Evolutionary conservation across 306 rosid species (phyloP), one percentile per base, ranked within the genome.

Genomic region (Vigna unguiculata): DNA sequence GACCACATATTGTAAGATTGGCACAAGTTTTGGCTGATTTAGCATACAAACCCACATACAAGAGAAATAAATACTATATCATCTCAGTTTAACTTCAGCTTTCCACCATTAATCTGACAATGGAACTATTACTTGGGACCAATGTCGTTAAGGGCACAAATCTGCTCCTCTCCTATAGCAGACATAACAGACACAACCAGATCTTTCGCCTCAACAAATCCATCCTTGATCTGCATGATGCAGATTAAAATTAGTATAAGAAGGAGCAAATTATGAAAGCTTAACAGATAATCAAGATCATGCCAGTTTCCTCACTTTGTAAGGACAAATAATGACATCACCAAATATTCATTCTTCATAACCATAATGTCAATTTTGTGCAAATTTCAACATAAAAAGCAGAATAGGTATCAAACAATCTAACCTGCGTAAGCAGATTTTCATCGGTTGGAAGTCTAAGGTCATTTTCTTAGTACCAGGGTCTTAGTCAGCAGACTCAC

Each of bases 81-180:
- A 66, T 76, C 66, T 60, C 21, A 43, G 21, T 68, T 71, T 76
- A 76, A 77, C 74, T 79, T 59, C 30, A 17, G 55, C 8, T 60
- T 75, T 74, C 30, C 62, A 81, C n/a, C 81, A 48, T 43, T 71
- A 69, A 62, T 71, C 54, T 55, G 65, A 62, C 40, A n/a, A 46
- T 28, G 30, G 64, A 21, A 48, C 41, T 64, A 80, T 84, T 86
- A 92, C 88, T 94, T 94, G 47, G 98, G 96, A 69, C 96, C 97
- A 21, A 92, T 85, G 85, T 95, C 98, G 89, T 92, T 95, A 16
- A 95, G 91, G 54, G 87, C 93, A 77, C 81, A 75, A 69, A 95
- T 95, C 90, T 95, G 97, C 93, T 91, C 97, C 89, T 94, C 97
- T n/a, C 98, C 98, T 97, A 94, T 94, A 47, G 97, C 88, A 81